Evolutionary conservation across 1,284 basidiomycete species (phyloP).

Genomic region (Pseudozyma sp.): DNA sequence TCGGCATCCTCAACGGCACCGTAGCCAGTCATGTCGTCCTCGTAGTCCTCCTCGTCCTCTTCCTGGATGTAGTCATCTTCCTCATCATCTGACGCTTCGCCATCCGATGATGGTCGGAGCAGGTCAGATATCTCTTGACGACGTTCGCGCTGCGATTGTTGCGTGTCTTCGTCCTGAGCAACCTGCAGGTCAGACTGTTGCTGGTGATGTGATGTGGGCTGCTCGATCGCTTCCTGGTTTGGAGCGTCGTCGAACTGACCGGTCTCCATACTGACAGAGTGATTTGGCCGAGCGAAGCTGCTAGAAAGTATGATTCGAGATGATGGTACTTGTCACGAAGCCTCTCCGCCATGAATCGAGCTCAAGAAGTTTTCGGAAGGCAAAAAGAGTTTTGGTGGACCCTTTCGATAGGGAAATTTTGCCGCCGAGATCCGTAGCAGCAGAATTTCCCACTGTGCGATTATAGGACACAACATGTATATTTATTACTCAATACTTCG

Average conservation of each 20-base stretch:
- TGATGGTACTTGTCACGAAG: neutral
- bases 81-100: conserved; percentile 32
- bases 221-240: conserved; percentile 6
- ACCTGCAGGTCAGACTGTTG: conserved; percentile 18
- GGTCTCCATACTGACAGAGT: conserved; percentile 24
- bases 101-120: conserved; percentile 35
- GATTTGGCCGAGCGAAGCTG: neutral
- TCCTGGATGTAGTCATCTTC: neutral
- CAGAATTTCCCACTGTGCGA: no score
- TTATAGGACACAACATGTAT: no score
- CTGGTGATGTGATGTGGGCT: neutral
- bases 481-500: neutral
- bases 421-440: conserved; percentile 17
- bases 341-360: neutral
- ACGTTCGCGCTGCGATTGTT: conserved; percentile 24
- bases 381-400: conserved; percentile 17
- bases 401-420: conserved; percentile 8
- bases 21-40: conserved; percentile 33
- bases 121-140: conserved; percentile 43
- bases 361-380: conserved; percentile 12
- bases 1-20: conserved; percentile 66
- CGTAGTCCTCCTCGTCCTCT: conserved; percentile 44
- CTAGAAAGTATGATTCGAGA: neutral
- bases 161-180: conserved; percentile 30
- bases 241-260: conserved; percentile 49